Base-by-base conservation (phyloP, 139 green algal genomes). In the Parachlorella kessleri region DNA sequence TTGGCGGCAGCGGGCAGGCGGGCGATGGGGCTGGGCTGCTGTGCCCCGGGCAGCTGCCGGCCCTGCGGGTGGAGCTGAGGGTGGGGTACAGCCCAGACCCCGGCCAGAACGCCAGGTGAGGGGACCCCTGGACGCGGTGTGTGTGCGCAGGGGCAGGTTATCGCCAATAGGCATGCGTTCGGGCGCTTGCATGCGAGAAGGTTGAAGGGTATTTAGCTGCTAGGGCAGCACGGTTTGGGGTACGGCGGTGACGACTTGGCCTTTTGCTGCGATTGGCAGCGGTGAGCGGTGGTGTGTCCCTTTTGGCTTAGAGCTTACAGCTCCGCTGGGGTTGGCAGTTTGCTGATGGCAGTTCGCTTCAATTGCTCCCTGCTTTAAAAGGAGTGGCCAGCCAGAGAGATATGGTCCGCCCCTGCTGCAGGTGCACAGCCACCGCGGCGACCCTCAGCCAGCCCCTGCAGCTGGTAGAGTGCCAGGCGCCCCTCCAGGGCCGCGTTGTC, bases 31-130 rank as follows among this genome's bases (percentile, higher is more conserved):
- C 4, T 4, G 40, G 4, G 7, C 24, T 38, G n/a, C 26, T 33
- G 65, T 6, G 30, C 26, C 30, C 3, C 3, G 72, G 2, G 54
- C 18, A 54, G 2, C n/a, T 33, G 14, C 36, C 55, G 3, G 63
- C 48, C 24, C 24, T 76, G 33, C 18, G n/a, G 0, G 21, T 83
- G 36, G 78, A 73, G 9, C 33, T 83, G 1, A 3, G 78, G n/a
- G 54, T 83, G n/a, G 78, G 78, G 1, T 36, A 76, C 53, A 83
- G 78, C 72, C 3, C 73, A 35, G 18, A 71, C 6, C 14, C 42
- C n/a, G 3, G 4, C 9, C 9, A 38, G 8, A 83, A 83, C 67
- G 35, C 55, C 33, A 53, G 3, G 18, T 83, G 78, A n/a, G n/a
- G 6, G 32, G 4, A 3, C 0, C 54, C 30, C n/a, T 14, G 66